A percentile compares a stretch with the other conserved stretches of the same genome.
These are phyloP conservation scores for Byssoonygena ceratinophila DNA, from an alignment of 2,329 filamentous ascomycete species.

Conservation along the genomic window DNA sequence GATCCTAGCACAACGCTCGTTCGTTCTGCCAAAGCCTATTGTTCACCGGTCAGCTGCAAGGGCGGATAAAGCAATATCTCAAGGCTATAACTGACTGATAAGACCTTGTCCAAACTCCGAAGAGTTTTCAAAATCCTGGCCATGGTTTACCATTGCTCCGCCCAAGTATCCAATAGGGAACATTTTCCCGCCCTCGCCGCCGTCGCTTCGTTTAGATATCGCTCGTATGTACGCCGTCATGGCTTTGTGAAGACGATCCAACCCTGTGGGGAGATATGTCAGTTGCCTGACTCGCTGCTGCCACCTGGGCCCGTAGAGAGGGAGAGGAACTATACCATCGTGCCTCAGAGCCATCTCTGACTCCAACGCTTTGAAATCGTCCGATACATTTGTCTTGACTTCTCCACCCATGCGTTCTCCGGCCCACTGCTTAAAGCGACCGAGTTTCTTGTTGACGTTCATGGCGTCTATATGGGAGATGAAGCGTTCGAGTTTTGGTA, in stretches of 20 bases:
- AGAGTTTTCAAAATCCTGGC: conserved; percentile 82
- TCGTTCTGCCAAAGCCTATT: conserved; percentile 65
- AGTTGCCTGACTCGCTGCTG: conserved; percentile 1
- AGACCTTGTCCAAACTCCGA: conserved; percentile 87
- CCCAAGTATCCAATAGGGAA: conserved; percentile 70
- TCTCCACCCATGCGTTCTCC: conserved; percentile 93
- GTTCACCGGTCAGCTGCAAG: neutral
- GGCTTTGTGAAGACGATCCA: conserved; percentile 78
- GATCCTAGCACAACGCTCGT: conserved; percentile 74
- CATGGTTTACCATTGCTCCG: conserved; percentile 74
- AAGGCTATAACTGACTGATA: conserved; percentile 46
- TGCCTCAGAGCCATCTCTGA: conserved; percentile 80
- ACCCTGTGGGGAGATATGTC: conserved; percentile 47
- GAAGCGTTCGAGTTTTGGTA: neutral
- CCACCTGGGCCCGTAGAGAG: conserved; percentile 1
- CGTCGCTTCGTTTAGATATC: conserved; percentile 70
- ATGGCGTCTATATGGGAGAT: conserved; percentile 27
- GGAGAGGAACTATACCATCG: conserved; percentile 52
- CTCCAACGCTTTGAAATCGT: conserved; percentile 86
- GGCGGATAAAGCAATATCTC: too few species aligned
- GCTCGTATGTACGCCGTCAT: conserved; percentile 83
- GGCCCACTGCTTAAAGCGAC: conserved; percentile 95
- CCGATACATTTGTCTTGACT: conserved; percentile 72
- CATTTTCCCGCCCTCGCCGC: conserved; percentile 79
- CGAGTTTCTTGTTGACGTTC: conserved; percentile 76